Base-by-base conservation (phyloP, 306 rosid species). In the Rosa persica region DNA sequence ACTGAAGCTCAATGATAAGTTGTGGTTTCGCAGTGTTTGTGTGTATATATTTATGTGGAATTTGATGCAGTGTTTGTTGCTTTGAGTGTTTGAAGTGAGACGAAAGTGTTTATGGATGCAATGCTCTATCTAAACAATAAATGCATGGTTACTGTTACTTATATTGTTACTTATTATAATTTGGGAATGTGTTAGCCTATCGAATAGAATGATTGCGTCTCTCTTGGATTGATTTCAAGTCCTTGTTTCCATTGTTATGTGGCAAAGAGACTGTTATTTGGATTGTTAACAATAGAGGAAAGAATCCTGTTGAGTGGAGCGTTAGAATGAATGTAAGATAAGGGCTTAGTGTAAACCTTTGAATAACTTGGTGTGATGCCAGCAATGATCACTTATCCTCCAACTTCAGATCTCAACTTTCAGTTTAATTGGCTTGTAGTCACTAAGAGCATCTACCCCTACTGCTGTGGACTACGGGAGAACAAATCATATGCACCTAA, bases 81-180 rank as follows among this genome's bases (percentile, higher is more conserved):
- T 67, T 44, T 16, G 66, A 48, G 44, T 40, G 77, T 6, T 58
- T 68, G 64, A 52, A 67, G 25, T n/a, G 25, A 43, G 70, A 74
- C 76, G 36, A 46, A 44, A 11, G 40, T 12, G 46, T 80, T 80
- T 74, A 66, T 9, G 46, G 71, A 74, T 12, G 6, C 12, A 27
- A 27, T 25, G 64, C 27, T 79, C 42, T 65, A 48, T 64, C 60
- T 8, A 80, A 27, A 34, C 36, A 83, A 83, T 82, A 73, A 78
- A 74, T 73, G 67, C 9, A 11, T 23, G 75, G 20, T 57, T 74
- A 49, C 36, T 23, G 22, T 25, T 74, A 67, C 51, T 10, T 67
- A 4, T 67, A 15, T 39, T 67, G 71, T 38, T 22, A 19, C 25
- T 51, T 12, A 20, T 8, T 15, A 11, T 40, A 6, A 72, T n/a